Evolutionary conservation across 495 filamentous ascomycete genomes (phyloP), one percentile per base, ranked within the genome.

Genomic region (Podospora sp.): DNA sequence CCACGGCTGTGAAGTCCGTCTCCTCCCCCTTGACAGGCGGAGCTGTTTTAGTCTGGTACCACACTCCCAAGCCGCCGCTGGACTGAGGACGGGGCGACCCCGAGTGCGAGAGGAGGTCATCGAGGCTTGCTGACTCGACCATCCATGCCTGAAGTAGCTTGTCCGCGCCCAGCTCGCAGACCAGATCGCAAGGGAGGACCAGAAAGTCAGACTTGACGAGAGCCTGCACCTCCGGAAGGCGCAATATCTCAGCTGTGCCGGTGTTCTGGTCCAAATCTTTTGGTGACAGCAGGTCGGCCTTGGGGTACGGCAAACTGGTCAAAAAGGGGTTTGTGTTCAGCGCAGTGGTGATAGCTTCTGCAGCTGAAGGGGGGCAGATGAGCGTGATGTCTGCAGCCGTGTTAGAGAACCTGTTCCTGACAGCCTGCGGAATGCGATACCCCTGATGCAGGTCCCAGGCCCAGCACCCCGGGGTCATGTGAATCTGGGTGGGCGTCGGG

Each of bases 101-200:
- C 2, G 59, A 49, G 33, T 77, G 75, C 18, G 74, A 73, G 3
- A 84, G 68, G 46, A 82, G 68, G 52, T 80, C 78, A n/a, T 72
- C 71, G 0, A 94, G 80, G n/a, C 88, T 88, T 24, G 85, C 87
- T 60, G 92, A 87, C 60, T 89, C 85, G 24, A 94, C 85, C 92
- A 97, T 92, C 96, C 96, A 99, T 70, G 94, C 84, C 73, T 97
- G 92, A 2, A 94, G 77, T 11, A 97, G 80, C 52, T 88, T 85
- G 72, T 92, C 89, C 12, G 92, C 92, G 12, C 90, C 90, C 6
- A 99, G 80, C 73, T 97, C 94, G 80, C 91, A 97, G 21, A 99
- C 86, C 0, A 99, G 83, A 77, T 99, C 96, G 73, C 95, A 99
- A 1, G 94, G 94, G 22, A 99, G 79, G 4, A 98, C 89, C 8